Evolutionary conservation across 768 basidiomycete species (phyloP).

Genomic region (Serendipita vermifera): DNA sequence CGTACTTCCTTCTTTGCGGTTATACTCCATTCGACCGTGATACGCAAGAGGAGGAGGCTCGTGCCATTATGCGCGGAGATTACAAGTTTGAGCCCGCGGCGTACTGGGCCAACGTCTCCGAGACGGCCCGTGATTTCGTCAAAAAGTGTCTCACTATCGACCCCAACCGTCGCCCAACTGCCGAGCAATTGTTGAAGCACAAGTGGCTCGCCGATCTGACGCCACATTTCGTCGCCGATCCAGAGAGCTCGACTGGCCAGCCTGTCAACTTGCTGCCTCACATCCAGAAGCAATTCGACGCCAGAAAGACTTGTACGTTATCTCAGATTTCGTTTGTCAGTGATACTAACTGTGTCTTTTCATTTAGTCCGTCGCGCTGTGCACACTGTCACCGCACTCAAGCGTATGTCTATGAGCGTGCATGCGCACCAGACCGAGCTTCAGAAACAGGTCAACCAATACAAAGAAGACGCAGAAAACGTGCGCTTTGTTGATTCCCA

Average conservation of each 20-base stretch:
- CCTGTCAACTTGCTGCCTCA: slow-evolving; percentile 74
- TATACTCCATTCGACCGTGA: slow-evolving; percentile 98
- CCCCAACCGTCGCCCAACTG: slow-evolving; percentile 66
- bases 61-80: slow-evolving; percentile 87
- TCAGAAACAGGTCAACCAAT: slow-evolving; percentile 45
- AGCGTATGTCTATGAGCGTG: slow-evolving; percentile 56
- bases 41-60: slow-evolving; percentile 76
- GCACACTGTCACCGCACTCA: slow-evolving; percentile 73
- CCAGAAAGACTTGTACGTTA: slow-evolving; percentile 68
- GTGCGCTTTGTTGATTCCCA: slow-evolving; percentile 21
- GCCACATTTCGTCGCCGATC: slow-evolving; percentile 60
- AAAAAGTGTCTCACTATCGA: slow-evolving; percentile 72
- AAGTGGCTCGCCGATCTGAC: slow-evolving; percentile 61
- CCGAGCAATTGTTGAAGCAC: slow-evolving; percentile 58
- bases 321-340: not conserved
- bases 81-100: slow-evolving; percentile 83
- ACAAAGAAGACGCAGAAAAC: slow-evolving; percentile 73
- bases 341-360: slow-evolving; percentile 10
- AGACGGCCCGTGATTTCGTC: slow-evolving; percentile 76
- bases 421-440: slow-evolving; percentile 36
- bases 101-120: slow-evolving; percentile 78
- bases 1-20: slow-evolving; percentile 84
- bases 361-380: slow-evolving; percentile 74
- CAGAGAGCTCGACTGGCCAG: slow-evolving; percentile 40
- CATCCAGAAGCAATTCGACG: slow-evolving; percentile 82